Conservation (phyloP, 371 early-diverging fungal genomes). For the Mucor lusitanicus region DNA sequence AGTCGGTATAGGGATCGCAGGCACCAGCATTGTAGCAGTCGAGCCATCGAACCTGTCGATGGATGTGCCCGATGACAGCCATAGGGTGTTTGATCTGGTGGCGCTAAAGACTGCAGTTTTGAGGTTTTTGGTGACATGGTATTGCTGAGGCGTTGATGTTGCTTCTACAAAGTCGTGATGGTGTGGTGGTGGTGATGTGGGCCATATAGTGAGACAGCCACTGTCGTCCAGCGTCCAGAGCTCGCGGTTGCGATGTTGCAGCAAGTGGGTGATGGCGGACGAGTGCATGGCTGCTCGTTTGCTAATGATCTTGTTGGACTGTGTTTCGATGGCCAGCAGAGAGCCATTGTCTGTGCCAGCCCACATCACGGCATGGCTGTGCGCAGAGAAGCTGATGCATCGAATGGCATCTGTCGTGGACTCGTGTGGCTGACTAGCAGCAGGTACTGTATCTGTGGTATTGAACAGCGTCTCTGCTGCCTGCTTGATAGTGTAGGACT, state of each 20-base stretch:
- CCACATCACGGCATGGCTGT: not conserved
- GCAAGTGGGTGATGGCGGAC: slow-evolving; percentile 45
- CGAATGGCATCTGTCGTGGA: not conserved
- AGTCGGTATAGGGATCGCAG: slow-evolving; percentile 22
- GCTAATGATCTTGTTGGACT: not conserved
- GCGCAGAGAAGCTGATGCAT: slow-evolving; percentile 3
- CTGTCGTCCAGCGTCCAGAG: slow-evolving; percentile 71
- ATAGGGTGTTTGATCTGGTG: not conserved
- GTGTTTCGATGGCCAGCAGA: not conserved
- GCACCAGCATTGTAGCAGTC: not conserved
- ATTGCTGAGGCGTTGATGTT: not conserved
- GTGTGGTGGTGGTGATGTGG: too few species aligned
- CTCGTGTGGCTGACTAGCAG: not conserved
- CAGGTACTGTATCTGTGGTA: not conserved
- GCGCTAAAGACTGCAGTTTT: not conserved
- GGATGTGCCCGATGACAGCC: not conserved
- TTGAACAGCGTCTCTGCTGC: not conserved
- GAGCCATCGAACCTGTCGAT: not conserved
- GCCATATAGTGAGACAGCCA: slow-evolving; percentile 68
- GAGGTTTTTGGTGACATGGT: not conserved
- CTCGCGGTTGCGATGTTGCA: slow-evolving; percentile 43
- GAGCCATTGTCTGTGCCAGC: slow-evolving; percentile 9
- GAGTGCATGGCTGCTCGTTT: not conserved
- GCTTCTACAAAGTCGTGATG: too few species aligned
- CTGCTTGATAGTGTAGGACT: not conserved